Evolutionary conservation across 2,329 filamentous ascomycete genomes (phyloP).

Genomic region (Reticulascus tulasneorum): DNA sequence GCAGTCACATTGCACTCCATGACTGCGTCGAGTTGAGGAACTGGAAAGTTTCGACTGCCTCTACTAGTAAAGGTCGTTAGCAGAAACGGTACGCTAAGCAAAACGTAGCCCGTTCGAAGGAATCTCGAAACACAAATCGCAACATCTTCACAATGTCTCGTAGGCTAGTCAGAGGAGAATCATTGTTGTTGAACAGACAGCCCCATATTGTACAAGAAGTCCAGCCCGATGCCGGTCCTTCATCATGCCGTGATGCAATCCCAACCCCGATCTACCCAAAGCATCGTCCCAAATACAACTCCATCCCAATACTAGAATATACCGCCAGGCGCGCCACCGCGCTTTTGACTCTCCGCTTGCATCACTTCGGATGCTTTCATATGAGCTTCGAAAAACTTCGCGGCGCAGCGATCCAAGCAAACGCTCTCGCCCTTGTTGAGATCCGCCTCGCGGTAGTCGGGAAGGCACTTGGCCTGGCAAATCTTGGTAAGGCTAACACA

Average conservation of each 20-base stretch:
- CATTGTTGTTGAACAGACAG: slow-evolving; percentile 3
- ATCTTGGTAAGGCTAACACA: slow-evolving; percentile 70
- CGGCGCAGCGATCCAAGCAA: slow-evolving; percentile 93
- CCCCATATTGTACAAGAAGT: slow-evolving; percentile 9
- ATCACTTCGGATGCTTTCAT: slow-evolving; percentile 97
- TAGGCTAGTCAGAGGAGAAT: too few relatives aligned
- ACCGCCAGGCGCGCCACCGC: slow-evolving; percentile 53
- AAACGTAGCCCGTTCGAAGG: too few relatives aligned
- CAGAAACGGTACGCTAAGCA: too few relatives aligned
- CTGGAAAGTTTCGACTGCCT: too few relatives aligned
- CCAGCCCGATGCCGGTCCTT: slow-evolving; percentile 4
- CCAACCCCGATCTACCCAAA: too few relatives aligned
- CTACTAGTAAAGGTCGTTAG: too few relatives aligned
- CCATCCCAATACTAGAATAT: slow-evolving; percentile 29
- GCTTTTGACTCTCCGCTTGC: slow-evolving; percentile 76
- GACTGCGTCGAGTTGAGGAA: too few relatives aligned
- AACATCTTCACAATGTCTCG: too few relatives aligned
- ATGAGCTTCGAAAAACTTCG: slow-evolving; percentile 98
- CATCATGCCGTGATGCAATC: too few relatives aligned
- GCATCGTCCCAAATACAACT: not conserved
- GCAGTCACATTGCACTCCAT: too few relatives aligned
- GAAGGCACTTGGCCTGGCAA: slow-evolving; percentile 92
- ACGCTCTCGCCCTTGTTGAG: slow-evolving; percentile 99
- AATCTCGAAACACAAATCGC: too few relatives aligned
- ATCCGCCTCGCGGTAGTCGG: slow-evolving; percentile 92